Evolutionary conservation across 768 basidiomycete species (phyloP), one percentile per base, ranked within the genome.

Genomic region (Mycena metata): DNA sequence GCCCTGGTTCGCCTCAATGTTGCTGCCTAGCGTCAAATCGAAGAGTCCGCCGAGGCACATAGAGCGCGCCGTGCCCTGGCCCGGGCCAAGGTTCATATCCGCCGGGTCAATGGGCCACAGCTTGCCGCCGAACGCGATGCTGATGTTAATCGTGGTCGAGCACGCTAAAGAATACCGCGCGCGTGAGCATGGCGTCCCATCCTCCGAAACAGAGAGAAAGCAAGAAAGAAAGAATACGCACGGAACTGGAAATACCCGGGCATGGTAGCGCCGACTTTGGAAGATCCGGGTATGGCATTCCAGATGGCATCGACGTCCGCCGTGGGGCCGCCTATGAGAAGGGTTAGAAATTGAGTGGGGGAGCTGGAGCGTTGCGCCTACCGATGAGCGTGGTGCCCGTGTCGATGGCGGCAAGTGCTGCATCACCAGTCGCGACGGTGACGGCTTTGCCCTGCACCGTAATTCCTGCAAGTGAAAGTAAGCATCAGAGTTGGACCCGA

Each of bases 321-420:
- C 0, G 88, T 78, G 0, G 98, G 96, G 0, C 91, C 97, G 24
- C 93, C 96, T 65, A 99, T 93, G 64, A 99, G 86, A 2, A 96
- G 97, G 0, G 97, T 98, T 26, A 30, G 30, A 30, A 30, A 6
- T 30, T 3, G 30, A 6, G 30, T 6, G 30, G 30, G 30, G 30
- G 30, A 30, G 30, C 96, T 17, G 91, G 12, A 90, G 76, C 0
- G 89, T 81, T 0, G 79, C 59, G 30, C 30, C 30, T 30, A 30
- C 30, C 30, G 3, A 30, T 30, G 30, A 30, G 56, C 42, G 56
- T 57, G 17, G 56, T 57, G 4, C 96, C 96, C 3, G 96, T 98
- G 76, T 99, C 97, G 67, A 99, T 97, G 11, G 96, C 96, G 17
- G 91, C 86, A 12, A 90, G 76, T 0, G 89, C 81, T 0, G 79